phyloP scores from a whole-genome alignment of 352 stramenopile species.

The Phytophthora sp. region DNA sequence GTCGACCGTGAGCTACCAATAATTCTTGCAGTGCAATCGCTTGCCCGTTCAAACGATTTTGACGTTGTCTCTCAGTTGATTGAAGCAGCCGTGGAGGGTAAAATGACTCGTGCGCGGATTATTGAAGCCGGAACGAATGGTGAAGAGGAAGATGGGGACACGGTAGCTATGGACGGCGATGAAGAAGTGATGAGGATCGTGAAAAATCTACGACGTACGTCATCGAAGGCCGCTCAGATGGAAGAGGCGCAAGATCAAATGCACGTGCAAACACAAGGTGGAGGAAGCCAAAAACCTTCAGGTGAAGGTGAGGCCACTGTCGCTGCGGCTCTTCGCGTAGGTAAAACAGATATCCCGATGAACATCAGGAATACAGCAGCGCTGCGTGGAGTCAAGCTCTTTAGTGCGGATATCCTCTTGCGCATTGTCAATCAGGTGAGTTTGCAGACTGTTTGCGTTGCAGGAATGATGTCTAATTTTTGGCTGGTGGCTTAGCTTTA shows the following conservation, averaged over 20 bases:
- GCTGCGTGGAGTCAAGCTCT: constrained; percentile 60
- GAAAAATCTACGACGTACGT: constrained; percentile 40
- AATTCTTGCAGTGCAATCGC: constrained; percentile 45
- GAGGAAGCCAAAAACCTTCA: not conserved
- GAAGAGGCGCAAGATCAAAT: constrained; percentile 22
- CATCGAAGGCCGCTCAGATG: constrained; percentile 26
- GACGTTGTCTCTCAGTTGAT: constrained; percentile 30
- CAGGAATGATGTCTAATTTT: constrained; percentile 2
- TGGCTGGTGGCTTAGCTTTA: constrained; percentile 50
- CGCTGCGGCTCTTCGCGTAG: constrained; percentile 15
- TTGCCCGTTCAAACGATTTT: constrained; percentile 47
- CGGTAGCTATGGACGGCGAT: constrained; percentile 42
- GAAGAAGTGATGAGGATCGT: constrained; percentile 42
- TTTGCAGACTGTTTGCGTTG: not conserved
- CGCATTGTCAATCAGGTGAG: constrained; percentile 62
- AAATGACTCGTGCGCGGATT: constrained; percentile 18
- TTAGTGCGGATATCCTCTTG: constrained; percentile 64
- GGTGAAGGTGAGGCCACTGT: constrained; percentile 24
- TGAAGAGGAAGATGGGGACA: constrained; percentile 18
- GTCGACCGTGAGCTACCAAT: constrained; percentile 38
- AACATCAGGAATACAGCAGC: constrained; percentile 54
- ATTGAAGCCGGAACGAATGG: constrained; percentile 3
- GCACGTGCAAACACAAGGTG: constrained; percentile 12
- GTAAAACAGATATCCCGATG: constrained; percentile 49
- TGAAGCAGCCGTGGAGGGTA: constrained; percentile 15